Evolutionary conservation across 2,329 filamentous ascomycete species (phyloP), one percentile per base, ranked within the genome.

Genomic region (Reticulascus tulasneorum): DNA sequence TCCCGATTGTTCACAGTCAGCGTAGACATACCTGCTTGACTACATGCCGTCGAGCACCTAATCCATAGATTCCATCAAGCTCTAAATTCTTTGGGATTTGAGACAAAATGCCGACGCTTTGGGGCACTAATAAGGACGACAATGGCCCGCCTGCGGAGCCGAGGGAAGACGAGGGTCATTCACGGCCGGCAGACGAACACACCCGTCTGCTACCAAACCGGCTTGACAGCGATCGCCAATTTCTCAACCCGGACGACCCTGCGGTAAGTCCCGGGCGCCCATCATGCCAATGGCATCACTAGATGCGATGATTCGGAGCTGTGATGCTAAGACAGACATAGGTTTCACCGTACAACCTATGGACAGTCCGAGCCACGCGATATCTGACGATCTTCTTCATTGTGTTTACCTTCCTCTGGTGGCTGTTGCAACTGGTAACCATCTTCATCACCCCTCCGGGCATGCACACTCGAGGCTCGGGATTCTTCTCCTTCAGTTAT

Each of bases 321-420:
- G n/a, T n/a, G n/a, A n/a, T n/a, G n/a, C n/a, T 8, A 9, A 9
- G 13, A 25, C 22, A 50, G 51, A 86, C n/a, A n/a, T n/a, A n/a
- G n/a, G n/a, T 94, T 61, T 86, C 88, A 4, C 93, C 93, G 0
- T 96, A 96, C 66, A 98, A 98, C 52, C 77, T 97, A 23, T 95
- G 89, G 84, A 87, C 80, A 40, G 85, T 98, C 32, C 83, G 93
- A 13, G 77, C 85, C 29, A 70, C 93, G 36, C 79, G 89, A 55
- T 86, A 82, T 54, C 60, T 93, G 42, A 91, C 88, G 6, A 70
- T 94, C 37, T 51, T 87, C 23, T 86, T 96, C 54, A 70, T 91
- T 15, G 59, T 79, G 33, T 56, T 90, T 49, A 86, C 81, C 37
- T 88, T 94, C 52, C 52, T 88, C n/a, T 97, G 91, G 91, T 97